Conservation (phyloP, 306 rosid species). For the Rosa multiflora region DNA sequence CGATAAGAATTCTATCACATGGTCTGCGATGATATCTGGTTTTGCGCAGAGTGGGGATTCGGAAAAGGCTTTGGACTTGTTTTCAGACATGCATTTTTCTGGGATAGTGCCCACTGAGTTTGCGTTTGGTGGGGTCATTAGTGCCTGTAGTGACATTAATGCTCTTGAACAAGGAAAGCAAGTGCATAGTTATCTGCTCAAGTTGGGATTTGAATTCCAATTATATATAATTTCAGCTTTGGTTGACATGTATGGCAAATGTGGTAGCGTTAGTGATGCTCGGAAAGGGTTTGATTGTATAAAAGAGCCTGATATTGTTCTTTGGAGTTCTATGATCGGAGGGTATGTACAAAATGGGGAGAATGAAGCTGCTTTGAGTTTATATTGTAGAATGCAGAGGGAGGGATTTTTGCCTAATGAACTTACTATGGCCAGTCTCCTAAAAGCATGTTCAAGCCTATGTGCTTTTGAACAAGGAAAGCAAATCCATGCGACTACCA, state of each 20-base stretch:
- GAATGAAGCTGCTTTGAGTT: conserved; percentile 63
- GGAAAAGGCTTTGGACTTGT: conserved; percentile 55
- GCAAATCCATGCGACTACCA: conserved; percentile 64
- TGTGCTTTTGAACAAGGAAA: conserved; percentile 87
- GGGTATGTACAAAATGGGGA: conserved; percentile 77
- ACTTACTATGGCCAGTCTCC: conserved; percentile 71
- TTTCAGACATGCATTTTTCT: conserved; percentile 57
- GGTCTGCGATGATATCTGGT: conserved; percentile 89
- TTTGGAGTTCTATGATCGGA: conserved; percentile 87
- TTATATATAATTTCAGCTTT: conserved; percentile 67
- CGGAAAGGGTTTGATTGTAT: conserved; percentile 64
- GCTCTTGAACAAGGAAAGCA: conserved; percentile 68
- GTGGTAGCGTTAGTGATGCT: conserved; percentile 60
- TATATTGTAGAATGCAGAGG: conserved; percentile 71
- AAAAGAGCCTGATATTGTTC: conserved; percentile 69
- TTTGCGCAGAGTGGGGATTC: conserved; percentile 77
- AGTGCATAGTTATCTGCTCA: conserved; percentile 62
- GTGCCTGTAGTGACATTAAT: conserved; percentile 71
- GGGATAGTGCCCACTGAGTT: conserved; percentile 62
- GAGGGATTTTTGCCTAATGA: conserved; percentile 65
- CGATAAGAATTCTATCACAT: conserved; percentile 70
- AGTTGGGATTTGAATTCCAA: conserved; percentile 68
- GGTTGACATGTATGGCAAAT: conserved; percentile 90
- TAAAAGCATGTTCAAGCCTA: conserved; percentile 77
- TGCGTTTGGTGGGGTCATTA: conserved; percentile 75